Conservation (phyloP, 371 early-diverging fungal species). For the Phascolomyces articulosus region DNA sequence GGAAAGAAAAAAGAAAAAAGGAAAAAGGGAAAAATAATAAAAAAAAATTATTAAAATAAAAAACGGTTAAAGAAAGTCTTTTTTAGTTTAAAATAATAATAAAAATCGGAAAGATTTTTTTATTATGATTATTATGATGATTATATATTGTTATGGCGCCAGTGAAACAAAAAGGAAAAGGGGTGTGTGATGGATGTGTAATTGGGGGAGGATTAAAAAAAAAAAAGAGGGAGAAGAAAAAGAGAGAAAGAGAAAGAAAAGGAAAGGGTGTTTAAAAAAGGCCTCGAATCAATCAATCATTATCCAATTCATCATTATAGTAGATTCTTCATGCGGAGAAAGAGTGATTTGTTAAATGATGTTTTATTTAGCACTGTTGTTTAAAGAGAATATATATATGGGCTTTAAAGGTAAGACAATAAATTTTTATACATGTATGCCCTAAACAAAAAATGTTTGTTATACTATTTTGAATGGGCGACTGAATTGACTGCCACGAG, state of each 20-base stretch:
- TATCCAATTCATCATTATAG: conserved; percentile 6
- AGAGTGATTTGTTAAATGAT: too few species aligned
- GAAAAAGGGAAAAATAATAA: not conserved
- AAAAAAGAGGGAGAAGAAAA: conserved; percentile 2
- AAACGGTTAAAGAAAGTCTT: not conserved
- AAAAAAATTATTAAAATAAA: not conserved
- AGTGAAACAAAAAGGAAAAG: conserved; percentile 5
- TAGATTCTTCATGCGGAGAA: conserved; percentile 12
- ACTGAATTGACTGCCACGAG: conserved; percentile 18
- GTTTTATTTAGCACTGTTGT: too few species aligned
- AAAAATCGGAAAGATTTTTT: not conserved
- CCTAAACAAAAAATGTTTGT: too few species aligned
- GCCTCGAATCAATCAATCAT: not conserved
- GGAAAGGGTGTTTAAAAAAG: conserved; percentile 13
- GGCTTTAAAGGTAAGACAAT: too few species aligned
- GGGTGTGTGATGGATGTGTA: not conserved
- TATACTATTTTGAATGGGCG: conserved; percentile 2
- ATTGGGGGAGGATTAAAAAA: not conserved
- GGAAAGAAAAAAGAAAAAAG: conserved; percentile 6
- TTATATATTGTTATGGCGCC: not conserved
- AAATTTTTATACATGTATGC: too few species aligned
- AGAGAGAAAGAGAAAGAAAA: conserved; percentile 16
- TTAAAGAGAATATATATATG: too few species aligned
- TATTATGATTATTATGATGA: too few species aligned
- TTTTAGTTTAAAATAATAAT: too few species aligned